Conservation (phyloP, 257 asterid genomes). For the Fraxinus pennsylvanica region DNA sequence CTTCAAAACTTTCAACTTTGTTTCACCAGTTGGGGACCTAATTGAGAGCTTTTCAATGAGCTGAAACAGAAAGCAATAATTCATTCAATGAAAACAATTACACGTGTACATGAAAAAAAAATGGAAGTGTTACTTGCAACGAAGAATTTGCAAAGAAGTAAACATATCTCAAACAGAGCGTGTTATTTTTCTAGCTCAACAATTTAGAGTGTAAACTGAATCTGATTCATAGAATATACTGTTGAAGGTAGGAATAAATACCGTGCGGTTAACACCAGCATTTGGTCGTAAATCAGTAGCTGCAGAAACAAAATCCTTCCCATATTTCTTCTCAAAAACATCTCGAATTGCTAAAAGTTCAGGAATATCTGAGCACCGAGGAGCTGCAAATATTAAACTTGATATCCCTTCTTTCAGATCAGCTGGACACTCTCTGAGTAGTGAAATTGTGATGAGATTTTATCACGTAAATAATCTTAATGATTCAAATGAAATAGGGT, state of each 20-base stretch:
- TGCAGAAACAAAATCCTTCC: conserved; percentile 90
- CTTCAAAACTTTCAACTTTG: conserved; percentile 77
- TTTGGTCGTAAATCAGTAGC: conserved; percentile 93
- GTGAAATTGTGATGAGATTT: conserved; percentile 19
- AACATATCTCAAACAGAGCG: background rate
- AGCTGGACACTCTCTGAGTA: conserved; percentile 86
- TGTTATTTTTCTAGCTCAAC: background rate
- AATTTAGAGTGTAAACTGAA: background rate
- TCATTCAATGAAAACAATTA: background rate
- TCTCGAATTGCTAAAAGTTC: conserved; percentile 72
- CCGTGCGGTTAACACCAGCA: conserved; percentile 93
- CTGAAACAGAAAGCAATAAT: conserved; percentile 41
- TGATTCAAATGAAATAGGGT: background rate
- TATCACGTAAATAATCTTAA: background rate
- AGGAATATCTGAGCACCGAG: conserved; percentile 95
- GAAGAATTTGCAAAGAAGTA: background rate
- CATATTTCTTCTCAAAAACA: conserved; percentile 78
- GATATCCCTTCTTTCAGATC: conserved; percentile 96
- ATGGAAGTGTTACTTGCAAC: background rate
- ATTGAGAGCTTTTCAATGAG: conserved; percentile 96
- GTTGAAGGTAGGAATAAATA: conserved; percentile 22
- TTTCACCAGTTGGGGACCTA: conserved; percentile 83
- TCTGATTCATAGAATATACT: background rate
- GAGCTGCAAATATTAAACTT: conserved; percentile 87
- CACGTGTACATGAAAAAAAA: background rate